Conservation (phyloP, 257 asterid genomes). For the Nicotiana benthamiana region DNA sequence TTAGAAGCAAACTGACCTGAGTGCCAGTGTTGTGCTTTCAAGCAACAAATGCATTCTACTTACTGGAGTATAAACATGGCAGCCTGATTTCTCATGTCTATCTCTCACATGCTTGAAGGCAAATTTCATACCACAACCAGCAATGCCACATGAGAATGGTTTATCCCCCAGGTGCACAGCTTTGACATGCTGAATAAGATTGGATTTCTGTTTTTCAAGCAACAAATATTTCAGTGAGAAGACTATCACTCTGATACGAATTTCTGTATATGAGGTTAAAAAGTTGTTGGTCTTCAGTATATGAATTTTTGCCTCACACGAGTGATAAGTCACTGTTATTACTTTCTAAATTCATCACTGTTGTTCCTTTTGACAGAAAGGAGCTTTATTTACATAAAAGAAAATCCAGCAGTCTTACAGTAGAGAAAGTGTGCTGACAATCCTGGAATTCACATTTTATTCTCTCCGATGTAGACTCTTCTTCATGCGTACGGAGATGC, state of each 20-base stretch:
- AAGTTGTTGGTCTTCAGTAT: no score
- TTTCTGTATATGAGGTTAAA: no score
- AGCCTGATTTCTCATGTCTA: conserved; percentile 69
- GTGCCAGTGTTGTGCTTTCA: not conserved
- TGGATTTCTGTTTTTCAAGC: conserved; percentile 44
- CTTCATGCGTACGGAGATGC: conserved; percentile 62
- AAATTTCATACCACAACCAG: conserved; percentile 60
- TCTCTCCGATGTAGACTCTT: conserved; percentile 24
- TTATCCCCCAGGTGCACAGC: conserved; percentile 57
- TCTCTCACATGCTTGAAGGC: conserved; percentile 87
- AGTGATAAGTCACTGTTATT: not conserved
- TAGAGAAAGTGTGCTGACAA: conserved; percentile 54
- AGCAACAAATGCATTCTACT: conserved; percentile 12
- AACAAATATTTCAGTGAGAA: not conserved
- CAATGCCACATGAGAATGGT: conserved; percentile 52
- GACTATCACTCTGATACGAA: not conserved
- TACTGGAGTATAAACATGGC: conserved; percentile 58
- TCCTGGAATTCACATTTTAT: conserved; percentile 49
- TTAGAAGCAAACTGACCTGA: not conserved
- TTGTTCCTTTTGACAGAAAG: not conserved
- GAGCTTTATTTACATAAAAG: not conserved
- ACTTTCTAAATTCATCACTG: not conserved
- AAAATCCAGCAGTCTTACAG: conserved; percentile 28
- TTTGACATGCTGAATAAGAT: conserved; percentile 68
- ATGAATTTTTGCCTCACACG: no score